Evolutionary conservation across 208 protist genomes (phyloP).

Genomic region (Herpetomonas samuelpessoai): DNA sequence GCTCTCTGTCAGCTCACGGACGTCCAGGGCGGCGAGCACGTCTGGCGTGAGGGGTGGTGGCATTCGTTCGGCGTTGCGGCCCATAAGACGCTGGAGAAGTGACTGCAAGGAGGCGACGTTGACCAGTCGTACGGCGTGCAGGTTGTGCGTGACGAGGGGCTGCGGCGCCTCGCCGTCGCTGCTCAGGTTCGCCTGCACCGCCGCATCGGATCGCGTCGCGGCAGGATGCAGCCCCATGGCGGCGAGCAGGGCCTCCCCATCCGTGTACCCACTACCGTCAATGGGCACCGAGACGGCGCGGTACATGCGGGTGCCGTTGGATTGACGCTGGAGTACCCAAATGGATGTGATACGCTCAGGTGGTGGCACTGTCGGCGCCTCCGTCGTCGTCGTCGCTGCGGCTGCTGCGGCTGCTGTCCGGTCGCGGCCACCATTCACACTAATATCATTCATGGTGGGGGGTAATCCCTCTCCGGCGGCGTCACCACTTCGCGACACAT

Average conservation of each 20-base stretch:
- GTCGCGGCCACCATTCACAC: too few relatives aligned
- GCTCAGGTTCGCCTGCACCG: too few relatives aligned
- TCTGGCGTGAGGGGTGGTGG: background rate
- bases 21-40: background rate
- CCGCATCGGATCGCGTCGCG: too few relatives aligned
- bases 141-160: background rate
- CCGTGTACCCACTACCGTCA: background rate
- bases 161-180: too few relatives aligned
- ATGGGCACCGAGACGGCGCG: conserved; percentile 2
- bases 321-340: background rate
- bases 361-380: background rate
- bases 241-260: background rate
- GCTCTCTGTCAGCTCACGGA: background rate
- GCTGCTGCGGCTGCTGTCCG: too few relatives aligned
- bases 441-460: too few relatives aligned
- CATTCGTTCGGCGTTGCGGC: background rate
- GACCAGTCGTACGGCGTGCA: background rate
- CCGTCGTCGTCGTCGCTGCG: too few relatives aligned
- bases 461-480: too few relatives aligned
- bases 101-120: background rate
- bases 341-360: background rate
- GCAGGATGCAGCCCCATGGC: background rate
- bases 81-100: background rate
- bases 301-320: background rate
- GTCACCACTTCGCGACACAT: too few relatives aligned